A percentile compares a stretch with the other conserved stretches of the same genome.
Evolutionary conservation across 352 stramenopile species (phyloP).

Genomic region (Thraustotheca clavata): DNA sequence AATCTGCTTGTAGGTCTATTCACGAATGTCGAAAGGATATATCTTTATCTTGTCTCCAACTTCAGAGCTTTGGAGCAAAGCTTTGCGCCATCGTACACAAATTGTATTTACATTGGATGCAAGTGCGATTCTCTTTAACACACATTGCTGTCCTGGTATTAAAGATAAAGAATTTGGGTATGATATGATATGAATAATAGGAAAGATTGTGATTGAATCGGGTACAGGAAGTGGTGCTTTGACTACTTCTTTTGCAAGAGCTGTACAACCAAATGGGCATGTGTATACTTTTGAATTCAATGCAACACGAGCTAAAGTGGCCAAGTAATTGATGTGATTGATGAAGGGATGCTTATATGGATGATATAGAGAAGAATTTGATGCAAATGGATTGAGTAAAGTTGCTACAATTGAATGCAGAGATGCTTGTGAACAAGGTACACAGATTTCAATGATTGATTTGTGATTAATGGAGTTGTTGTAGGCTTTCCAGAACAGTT

Average conservation of each 20-base stretch:
- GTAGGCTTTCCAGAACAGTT: conserved; percentile 50
- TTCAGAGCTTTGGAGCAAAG: conserved; percentile 94
- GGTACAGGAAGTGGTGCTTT: conserved; percentile 90
- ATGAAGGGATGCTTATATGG: not conserved
- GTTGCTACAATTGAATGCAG: conserved; percentile 91
- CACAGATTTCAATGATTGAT: not conserved
- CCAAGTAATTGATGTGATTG: conserved; percentile 25
- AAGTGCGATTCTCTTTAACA: conserved; percentile 86
- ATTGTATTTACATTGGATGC: conserved; percentile 96
- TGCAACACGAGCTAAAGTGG: conserved; percentile 83
- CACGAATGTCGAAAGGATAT: conserved; percentile 54
- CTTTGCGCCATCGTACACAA: conserved; percentile 90
- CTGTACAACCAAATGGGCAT: conserved; percentile 83
- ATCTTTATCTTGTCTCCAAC: conserved; percentile 94
- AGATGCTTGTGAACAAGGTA: conserved; percentile 91
- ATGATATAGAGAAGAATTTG: conserved; percentile 83
- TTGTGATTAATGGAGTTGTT: not conserved
- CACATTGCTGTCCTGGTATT: conserved; percentile 86
- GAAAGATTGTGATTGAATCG: conserved; percentile 82
- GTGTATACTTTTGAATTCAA: conserved; percentile 99
- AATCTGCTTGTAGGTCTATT: conserved; percentile 29
- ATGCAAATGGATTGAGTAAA: conserved; percentile 80
- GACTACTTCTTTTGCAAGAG: conserved; percentile 87
- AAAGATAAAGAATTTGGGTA: conserved; percentile 26
- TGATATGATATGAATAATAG: conserved; percentile 10